These are phyloP conservation scores for Priceomyces melissophilus DNA, from an alignment of 805 yeast species.

Conservation along the genomic window DNA sequence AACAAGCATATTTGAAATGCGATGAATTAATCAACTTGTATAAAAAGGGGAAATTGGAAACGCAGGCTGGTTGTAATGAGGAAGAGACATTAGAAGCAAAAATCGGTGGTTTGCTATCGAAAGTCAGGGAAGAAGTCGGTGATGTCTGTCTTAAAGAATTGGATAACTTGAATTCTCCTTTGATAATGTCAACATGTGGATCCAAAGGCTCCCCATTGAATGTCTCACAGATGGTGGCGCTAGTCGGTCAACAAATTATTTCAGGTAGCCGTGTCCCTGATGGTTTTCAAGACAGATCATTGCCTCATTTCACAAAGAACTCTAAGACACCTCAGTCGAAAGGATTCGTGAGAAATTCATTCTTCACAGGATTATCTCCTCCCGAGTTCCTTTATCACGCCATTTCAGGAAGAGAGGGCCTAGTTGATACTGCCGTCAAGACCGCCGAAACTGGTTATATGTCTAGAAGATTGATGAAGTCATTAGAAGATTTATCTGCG, in stretches of 20 bases:
- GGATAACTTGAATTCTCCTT: conserved; percentile 88
- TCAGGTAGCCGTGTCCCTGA: conserved; percentile 99
- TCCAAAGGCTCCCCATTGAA: conserved; percentile 97
- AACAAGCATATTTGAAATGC: conserved; percentile 84
- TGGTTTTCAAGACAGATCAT: conserved; percentile 98
- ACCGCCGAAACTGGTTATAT: conserved; percentile 99
- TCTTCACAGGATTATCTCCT: conserved; percentile 94
- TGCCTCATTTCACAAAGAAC: conserved; percentile 94
- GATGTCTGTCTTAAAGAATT: conserved; percentile 93
- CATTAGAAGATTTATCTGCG: conserved; percentile 91
- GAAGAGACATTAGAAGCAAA: conserved; percentile 98
- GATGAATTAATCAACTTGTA: conserved; percentile 81
- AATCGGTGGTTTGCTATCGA: conserved; percentile 92
- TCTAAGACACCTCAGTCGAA: conserved; percentile 97
- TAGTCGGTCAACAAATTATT: conserved; percentile 98
- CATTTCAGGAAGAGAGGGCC: conserved; percentile 99
- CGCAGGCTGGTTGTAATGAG: conserved; percentile 98
- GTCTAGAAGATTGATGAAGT: conserved; percentile 97
- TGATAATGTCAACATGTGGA: conserved; percentile 99
- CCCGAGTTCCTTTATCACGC: conserved; percentile 99
- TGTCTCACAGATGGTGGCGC: conserved; percentile 99
- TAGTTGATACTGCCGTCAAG: conserved; percentile 98
- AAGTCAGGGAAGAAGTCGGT: conserved; percentile 98
- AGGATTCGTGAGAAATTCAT: conserved; percentile 97
- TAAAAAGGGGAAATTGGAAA: conserved; percentile 84